Percentiles rank a stretch among this genome's conserved stretches.
Evolutionary conservation across 345 rosid genomes (phyloP).

Genomic region (Pistacia integerrima): DNA sequence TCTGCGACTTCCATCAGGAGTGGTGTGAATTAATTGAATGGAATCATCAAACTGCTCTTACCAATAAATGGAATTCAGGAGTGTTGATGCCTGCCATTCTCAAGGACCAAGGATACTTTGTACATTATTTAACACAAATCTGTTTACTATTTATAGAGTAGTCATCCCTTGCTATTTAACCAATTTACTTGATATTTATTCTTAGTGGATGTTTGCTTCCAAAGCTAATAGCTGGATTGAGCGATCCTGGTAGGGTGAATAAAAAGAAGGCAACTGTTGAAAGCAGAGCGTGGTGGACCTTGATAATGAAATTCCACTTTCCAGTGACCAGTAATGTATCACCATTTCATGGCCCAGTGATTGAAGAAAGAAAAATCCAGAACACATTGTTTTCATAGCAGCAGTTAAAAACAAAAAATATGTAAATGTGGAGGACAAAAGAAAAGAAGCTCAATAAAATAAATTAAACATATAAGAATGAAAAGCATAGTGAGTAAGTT

Average conservation of each 20-base stretch:
- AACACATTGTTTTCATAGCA: no score
- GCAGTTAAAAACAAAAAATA: not conserved
- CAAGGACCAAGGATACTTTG: not conserved
- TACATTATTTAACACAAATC: not conserved
- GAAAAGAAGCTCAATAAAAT: no score
- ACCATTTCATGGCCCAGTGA: no score
- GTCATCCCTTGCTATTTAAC: no score
- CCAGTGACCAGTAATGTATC: not conserved
- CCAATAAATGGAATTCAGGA: slow-evolving; percentile 9
- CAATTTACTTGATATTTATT: no score
- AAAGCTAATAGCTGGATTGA: no score
- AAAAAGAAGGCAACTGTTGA: not conserved
- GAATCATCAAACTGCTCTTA: not conserved
- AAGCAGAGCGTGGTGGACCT: not conserved
- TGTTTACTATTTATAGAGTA: no score
- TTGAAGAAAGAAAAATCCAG: no score
- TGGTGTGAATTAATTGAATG: slow-evolving; percentile 39
- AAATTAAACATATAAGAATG: no score
- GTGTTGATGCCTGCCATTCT: not conserved
- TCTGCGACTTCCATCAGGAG: slow-evolving; percentile 90
- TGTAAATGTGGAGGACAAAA: no score
- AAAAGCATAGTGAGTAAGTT: no score
- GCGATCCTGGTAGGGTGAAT: not conserved
- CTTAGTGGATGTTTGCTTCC: no score
- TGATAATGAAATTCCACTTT: not conserved